phyloP scores from a whole-genome alignment of 202 grass and related monocot genomes.

The Carex arenaria region DNA sequence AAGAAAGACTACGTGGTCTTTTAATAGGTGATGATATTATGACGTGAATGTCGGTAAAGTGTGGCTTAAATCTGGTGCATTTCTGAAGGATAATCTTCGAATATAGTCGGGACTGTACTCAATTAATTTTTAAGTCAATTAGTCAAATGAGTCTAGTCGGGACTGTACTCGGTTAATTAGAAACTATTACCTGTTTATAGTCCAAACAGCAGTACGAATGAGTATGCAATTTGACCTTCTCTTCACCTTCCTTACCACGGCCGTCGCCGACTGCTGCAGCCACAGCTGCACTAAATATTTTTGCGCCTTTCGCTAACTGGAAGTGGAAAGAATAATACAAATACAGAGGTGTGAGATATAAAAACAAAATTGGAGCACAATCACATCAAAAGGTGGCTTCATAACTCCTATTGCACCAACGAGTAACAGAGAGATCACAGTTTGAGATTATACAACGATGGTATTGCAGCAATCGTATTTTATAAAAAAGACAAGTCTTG shows the following conservation, averaged over 20 bases:
- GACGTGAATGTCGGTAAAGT: too few species aligned
- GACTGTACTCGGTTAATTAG: background rate
- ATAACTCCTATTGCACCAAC: background rate
- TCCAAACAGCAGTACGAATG: conserved; percentile 99
- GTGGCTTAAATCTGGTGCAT: too few species aligned
- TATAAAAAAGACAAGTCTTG: background rate
- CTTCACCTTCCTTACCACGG: conserved; percentile 82
- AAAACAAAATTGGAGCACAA: background rate
- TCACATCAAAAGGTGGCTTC: background rate
- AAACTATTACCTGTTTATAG: conserved; percentile 64
- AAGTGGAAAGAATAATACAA: background rate
- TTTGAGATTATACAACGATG: background rate
- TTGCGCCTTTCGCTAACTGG: conserved; percentile 84
- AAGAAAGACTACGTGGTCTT: too few species aligned
- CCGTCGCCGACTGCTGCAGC: conserved; percentile 50
- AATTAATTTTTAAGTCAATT: too few species aligned
- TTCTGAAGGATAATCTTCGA: too few species aligned
- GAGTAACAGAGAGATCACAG: background rate
- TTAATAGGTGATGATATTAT: too few species aligned
- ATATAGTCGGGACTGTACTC: too few species aligned
- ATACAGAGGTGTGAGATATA: background rate
- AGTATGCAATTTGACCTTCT: conserved; percentile 90
- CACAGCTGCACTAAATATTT: conserved; percentile 58
- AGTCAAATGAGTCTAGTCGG: too few species aligned
- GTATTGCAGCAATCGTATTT: background rate